Base-by-base conservation (phyloP, 2,329 filamentous ascomycete genomes). In the Sarocladium brachiariae region DNA sequence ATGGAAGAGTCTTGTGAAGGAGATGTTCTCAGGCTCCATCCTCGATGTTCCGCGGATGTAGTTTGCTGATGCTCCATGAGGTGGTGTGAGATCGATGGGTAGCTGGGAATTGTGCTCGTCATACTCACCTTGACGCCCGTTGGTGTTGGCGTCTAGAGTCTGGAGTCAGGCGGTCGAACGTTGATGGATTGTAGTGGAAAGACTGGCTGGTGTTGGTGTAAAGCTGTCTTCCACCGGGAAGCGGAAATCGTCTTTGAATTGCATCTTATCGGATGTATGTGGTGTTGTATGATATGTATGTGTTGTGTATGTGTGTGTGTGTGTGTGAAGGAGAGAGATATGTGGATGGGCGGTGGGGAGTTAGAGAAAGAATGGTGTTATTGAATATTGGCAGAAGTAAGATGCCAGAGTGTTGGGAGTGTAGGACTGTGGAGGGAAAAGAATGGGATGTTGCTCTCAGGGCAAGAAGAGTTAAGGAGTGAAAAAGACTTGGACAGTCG, bases 91-190 rank as follows among this genome's bases (percentile, higher is more conserved):
- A 35, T 70, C 64, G 30, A 61, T 54, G 14, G 55, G 48, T 65
- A 63, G 24, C 60, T 38, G 33, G 57, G 45, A 13, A 27, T 48
- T 16, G 30, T 48, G 6, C 9, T 48, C 60, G 16, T 71, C 65
- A 54, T 69, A 70, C 39, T 69, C 66, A 72, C 57, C 48, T 57
- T 58, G 33, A 66, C 60, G 50, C 66, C 63, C 55, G 69, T 63
- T 8, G 71, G 70, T 16, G 70, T 70, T 39, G 71, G 51, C 70
- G 67, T 59, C 69, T 64, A 51, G 72, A 73, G 25, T 63, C 67
- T 19, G 72, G 71, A 35, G 71, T 74, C 53, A 68, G 73, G 23
- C 70, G 65, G 35, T 70, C 70, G 63, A 70, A 73, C 49, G 60
- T 57, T 27, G 68, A 70, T 24, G 59, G 59, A 2, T 67, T 69